A percentile compares a stretch with the other conserved stretches of the same genome.
Conservation (phyloP, 768 basidiomycete species). For the Cantharellus anzutake region DNA sequence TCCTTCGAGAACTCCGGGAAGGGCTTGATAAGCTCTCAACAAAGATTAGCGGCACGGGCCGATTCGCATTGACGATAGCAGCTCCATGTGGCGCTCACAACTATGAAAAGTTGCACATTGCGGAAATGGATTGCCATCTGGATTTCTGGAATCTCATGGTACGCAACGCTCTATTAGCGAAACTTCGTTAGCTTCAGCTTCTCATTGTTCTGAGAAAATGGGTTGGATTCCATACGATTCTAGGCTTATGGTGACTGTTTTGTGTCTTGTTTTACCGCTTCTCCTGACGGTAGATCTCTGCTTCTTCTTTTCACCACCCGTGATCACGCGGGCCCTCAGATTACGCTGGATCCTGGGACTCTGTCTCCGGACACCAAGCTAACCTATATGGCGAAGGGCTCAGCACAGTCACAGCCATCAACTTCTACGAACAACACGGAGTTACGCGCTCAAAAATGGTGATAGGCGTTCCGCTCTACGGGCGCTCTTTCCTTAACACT, state of each 20-base stretch:
- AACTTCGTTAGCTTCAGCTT: background rate
- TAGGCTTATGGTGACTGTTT: background rate
- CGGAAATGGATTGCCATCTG: slow-evolving; percentile 72
- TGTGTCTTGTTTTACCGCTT: too few species aligned
- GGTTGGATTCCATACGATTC: too few species aligned
- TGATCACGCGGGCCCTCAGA: slow-evolving; percentile 1
- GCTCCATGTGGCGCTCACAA: slow-evolving; percentile 84
- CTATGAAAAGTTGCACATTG: slow-evolving; percentile 57
- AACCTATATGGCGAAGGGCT: slow-evolving; percentile 54
- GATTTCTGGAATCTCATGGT: slow-evolving; percentile 98
- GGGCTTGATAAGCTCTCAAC: slow-evolving; percentile 58
- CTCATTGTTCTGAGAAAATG: background rate
- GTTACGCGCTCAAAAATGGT: slow-evolving; percentile 66
- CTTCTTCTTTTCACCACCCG: too few species aligned
- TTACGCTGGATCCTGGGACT: slow-evolving; percentile 29
- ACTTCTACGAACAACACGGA: slow-evolving; percentile 52
- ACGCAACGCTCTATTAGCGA: background rate
- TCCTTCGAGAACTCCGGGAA: slow-evolving; percentile 54
- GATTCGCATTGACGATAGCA: slow-evolving; percentile 52
- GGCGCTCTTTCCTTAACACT: slow-evolving; percentile 76
- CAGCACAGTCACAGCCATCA: slow-evolving; percentile 41
- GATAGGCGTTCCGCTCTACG: slow-evolving; percentile 84
- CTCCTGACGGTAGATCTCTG: too few species aligned
- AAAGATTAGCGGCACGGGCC: slow-evolving; percentile 41
- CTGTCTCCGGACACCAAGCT: slow-evolving; percentile 46